Percentiles rank a stretch among this genome's conserved stretches.
phyloP scores from a whole-genome alignment of 1,139 yeast species.

The Candida dubliniensis region DNA sequence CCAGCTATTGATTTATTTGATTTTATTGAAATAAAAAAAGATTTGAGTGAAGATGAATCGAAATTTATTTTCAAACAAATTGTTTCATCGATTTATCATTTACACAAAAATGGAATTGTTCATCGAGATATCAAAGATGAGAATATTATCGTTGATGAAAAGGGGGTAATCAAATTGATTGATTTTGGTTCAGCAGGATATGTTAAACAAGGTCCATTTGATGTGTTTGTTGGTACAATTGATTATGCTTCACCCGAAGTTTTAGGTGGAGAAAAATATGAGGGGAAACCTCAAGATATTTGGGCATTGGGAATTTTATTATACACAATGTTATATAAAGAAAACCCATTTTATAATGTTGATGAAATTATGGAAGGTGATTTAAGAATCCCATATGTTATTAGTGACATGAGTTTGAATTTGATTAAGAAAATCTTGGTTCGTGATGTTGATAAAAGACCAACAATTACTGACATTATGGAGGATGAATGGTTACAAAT shows the following conservation, averaged over 20 bases:
- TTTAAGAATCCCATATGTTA: slow-evolving; percentile 62
- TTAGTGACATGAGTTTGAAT: slow-evolving; percentile 57
- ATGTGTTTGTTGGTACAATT: slow-evolving; percentile 94
- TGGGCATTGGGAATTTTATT: slow-evolving; percentile 94
- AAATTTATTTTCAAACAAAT: slow-evolving; percentile 77
- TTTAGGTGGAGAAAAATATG: slow-evolving; percentile 80
- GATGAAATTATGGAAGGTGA: slow-evolving; percentile 94
- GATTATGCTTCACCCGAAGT: slow-evolving; percentile 99
- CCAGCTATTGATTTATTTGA: slow-evolving; percentile 94
- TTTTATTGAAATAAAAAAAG: slow-evolving; percentile 77
- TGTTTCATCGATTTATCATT: slow-evolving; percentile 72
- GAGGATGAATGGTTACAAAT: slow-evolving; percentile 65
- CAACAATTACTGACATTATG: slow-evolving; percentile 68
- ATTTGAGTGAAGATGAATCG: slow-evolving; percentile 77
- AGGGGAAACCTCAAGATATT: slow-evolving; percentile 91
- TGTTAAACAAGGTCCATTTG: slow-evolving; percentile 88
- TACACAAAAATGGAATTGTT: slow-evolving; percentile 83
- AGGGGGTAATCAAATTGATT: slow-evolving; percentile 76
- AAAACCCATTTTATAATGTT: slow-evolving; percentile 91
- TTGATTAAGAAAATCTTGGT: slow-evolving; percentile 66
- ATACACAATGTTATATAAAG: slow-evolving; percentile 88
- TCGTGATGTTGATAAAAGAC: slow-evolving; percentile 63
- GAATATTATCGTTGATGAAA: slow-evolving; percentile 81
- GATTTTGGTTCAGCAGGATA: slow-evolving; percentile 97
- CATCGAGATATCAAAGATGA: slow-evolving; percentile 97